Evolutionary conservation across 495 filamentous ascomycete genomes (phyloP), one percentile per base, ranked within the genome.

Genomic region (Evansstolkia leycettana): DNA sequence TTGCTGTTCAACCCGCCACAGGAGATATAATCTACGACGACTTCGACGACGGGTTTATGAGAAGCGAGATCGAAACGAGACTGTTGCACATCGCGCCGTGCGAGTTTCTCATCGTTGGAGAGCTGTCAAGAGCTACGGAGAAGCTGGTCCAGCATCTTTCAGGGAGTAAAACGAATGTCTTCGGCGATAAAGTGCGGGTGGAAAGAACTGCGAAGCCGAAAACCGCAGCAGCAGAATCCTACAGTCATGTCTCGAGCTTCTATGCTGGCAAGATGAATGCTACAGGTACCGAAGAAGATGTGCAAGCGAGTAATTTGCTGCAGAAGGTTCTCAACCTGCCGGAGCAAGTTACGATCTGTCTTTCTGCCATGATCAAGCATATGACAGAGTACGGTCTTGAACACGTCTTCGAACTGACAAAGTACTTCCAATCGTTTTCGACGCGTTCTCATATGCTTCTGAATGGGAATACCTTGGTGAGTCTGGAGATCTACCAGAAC

Each of bases 31-130:
- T 96, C 37, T 90, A 95, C 44, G 90, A 99, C 51, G 78, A 83
- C 28, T 99, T 99, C 44, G 85, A 95, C 46, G 90, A 99, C 47
- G 86, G 92, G 2, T 99, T 96, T 58, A 99, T 96, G 92, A 72
- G 90, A 28, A 85, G 82, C 38, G 90, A 99, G 50, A 83, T 96
- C 31, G 90, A 99, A 59, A 96, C 90, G 0, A 68, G 90, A 27
- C 62, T 99, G 15, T 65, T 99, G 12, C 90, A 99, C 52, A 92
- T 99, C 42, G 82, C 88, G 1, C 90, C 90, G 1, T 94, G 90
- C 57, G 90, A 99, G 58, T 81, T 96, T 43, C 60, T 99, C n/a
- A 83, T 96, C 23, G 85, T 96, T 1, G 90, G 90, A 9, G 81
- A 93, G 5, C 70, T 95, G 16, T 89, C 88, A 5, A 92, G 82